Conservation (phyloP, 1,284 basidiomycete species). For the Cutaneotrichosporon dermatis region DNA sequence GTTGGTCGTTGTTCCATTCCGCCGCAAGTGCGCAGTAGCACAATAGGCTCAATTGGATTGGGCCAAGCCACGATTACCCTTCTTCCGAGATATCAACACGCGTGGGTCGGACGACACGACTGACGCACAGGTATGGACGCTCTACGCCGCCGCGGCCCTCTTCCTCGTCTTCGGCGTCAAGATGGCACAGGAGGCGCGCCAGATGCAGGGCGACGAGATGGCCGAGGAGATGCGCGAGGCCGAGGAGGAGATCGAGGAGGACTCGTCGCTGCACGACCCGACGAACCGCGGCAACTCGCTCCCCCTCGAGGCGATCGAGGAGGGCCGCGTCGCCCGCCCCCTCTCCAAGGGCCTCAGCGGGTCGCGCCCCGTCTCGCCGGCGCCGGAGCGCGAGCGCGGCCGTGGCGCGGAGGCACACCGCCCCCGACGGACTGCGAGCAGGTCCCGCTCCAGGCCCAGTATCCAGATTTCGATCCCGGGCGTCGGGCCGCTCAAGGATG, state of each 20-base stretch:
- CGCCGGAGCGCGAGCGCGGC: not conserved
- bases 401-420: not conserved
- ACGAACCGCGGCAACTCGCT: conserved; percentile 14
- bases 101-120: too few relatives aligned
- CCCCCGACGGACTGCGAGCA: not conserved
- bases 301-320: conserved; percentile 42
- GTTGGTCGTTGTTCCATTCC: too few relatives aligned
- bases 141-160: conserved; percentile 63
- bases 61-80: too few relatives aligned
- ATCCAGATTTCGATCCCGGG: not conserved
- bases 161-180: conserved; percentile 82
- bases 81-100: too few relatives aligned
- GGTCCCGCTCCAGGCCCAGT: conserved; percentile 5
- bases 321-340: conserved; percentile 22
- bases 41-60: too few relatives aligned
- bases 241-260: conserved; percentile 70
- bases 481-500: conserved; percentile 11
- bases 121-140: conserved; percentile 35
- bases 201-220: conserved; percentile 69
- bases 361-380: not conserved
- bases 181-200: conserved; percentile 73
- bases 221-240: conserved; percentile 89
- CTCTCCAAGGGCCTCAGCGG: too few relatives aligned
- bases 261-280: conserved; percentile 30
- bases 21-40: too few relatives aligned